Conservation (phyloP, 108 stramenopile genomes). For the Licmophora abbreviata region DNA sequence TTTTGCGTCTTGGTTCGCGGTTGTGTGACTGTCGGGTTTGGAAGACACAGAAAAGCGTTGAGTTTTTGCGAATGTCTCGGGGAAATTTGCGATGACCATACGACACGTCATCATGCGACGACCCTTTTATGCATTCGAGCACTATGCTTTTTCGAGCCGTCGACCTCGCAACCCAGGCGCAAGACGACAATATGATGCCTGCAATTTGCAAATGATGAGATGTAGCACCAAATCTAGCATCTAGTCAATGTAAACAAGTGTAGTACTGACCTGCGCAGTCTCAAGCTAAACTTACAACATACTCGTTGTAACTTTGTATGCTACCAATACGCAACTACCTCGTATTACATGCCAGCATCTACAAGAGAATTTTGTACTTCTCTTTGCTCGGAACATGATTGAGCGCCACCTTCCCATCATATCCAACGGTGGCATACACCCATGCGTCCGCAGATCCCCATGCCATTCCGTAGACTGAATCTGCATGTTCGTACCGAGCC, state of each 20-base stretch:
- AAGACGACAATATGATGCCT: too few relatives aligned
- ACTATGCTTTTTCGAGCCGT: too few relatives aligned
- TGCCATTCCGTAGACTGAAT: constrained; percentile 74
- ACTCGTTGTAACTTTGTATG: background rate
- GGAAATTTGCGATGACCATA: too few relatives aligned
- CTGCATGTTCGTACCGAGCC: constrained; percentile 74
- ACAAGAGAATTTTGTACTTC: constrained; percentile 98
- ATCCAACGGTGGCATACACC: constrained; percentile 85
- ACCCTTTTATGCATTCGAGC: too few relatives aligned
- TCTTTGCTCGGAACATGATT: constrained; percentile 96
- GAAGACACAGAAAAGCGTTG: too few relatives aligned
- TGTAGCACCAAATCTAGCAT: background rate
- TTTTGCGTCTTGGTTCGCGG: too few relatives aligned
- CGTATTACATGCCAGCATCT: too few relatives aligned
- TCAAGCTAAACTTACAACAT: background rate
- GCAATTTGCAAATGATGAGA: too few relatives aligned
- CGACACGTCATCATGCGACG: too few relatives aligned
- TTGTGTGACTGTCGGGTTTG: too few relatives aligned
- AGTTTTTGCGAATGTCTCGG: too few relatives aligned
- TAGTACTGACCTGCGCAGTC: background rate
- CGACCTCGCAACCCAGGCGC: too few relatives aligned
- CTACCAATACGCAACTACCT: background rate
- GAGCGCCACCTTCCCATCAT: constrained; percentile 86
- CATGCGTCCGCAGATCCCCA: constrained; percentile 96
- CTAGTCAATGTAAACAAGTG: background rate